Base-by-base conservation (phyloP, 2,329 filamentous ascomycete genomes). In the Fusarium nurragi region DNA sequence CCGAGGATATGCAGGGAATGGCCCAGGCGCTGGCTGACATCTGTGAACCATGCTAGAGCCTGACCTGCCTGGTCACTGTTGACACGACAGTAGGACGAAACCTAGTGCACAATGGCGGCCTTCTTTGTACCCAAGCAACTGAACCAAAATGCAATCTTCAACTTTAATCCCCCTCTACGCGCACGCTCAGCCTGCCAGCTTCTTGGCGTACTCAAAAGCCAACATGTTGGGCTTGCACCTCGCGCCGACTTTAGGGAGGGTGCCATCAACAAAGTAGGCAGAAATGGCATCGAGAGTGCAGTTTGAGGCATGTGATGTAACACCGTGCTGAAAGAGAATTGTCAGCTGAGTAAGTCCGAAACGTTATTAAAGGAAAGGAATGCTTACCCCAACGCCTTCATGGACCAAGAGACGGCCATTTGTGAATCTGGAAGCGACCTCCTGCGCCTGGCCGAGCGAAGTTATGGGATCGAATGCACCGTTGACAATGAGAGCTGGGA, bases 361-460 rank as follows among this genome's bases (percentile, higher is more conserved):
- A 13, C 7, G 8, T 0, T 5, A 21, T 14, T 5, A 5, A 9
- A 7, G 14, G 1, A 16, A 3, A 3, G 3, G 10, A 8, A 43
- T 5, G 60, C 68, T 64, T 56, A 71, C 68, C 0, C 68, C 68
- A 12, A 66, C 48, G 3, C 68, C 68, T n/a, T 63, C 66, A 8
- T 71, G 65, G 0, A 71, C 46, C 51, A 71, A 23, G 3, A 71
- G 30, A 2, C 68, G 37, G 16, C 68, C 71, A 0, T 51, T 54
- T 13, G 49, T 68, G 3, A 71, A 69, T 2, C 60, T 32, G 12
- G 64, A 47, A 21, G 68, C 60, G 0, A 59, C 57, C 10, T 71
- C 48, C 43, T 58, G 71, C 1, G 68, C 68, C 12, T 57, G 47
- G 5, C 49, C 51, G 2, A 68, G 32, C 3, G 68, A 50, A 2